Percentiles rank a stretch among this genome's conserved stretches.
Conservation (phyloP, 371 early-diverging fungal species). For the Syncephalastrum contaminatum region DNA sequence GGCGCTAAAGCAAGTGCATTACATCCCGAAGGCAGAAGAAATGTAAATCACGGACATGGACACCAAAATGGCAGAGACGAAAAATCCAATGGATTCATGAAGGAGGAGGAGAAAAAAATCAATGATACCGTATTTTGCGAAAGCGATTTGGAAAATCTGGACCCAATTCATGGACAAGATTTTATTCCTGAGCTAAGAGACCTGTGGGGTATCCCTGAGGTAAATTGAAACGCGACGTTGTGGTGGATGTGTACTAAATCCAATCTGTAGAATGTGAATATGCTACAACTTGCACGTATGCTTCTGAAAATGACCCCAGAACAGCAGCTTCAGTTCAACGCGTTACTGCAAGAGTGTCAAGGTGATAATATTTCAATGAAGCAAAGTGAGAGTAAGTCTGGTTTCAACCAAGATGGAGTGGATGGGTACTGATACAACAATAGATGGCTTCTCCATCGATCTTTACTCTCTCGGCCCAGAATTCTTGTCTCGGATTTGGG, state of each 20-base stretch:
- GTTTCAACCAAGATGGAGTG: not conserved
- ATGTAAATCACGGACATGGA: constrained; percentile 8
- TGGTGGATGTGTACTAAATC: not conserved
- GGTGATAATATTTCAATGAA: constrained; percentile 23
- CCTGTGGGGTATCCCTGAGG: constrained; percentile 47
- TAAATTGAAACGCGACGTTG: constrained; percentile 7
- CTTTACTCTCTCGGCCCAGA: constrained; percentile 45
- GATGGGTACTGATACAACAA: not conserved
- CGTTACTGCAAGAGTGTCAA: constrained; percentile 24
- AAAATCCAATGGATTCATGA: not conserved
- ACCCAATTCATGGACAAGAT: constrained; percentile 31
- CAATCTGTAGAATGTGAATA: constrained; percentile 28
- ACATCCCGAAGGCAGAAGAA: not conserved
- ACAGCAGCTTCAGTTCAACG: constrained; percentile 28
- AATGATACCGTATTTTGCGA: constrained; percentile 36
- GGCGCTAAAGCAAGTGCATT: no score
- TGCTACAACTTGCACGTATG: constrained; percentile 37
- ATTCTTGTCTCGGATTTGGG: constrained; percentile 34
- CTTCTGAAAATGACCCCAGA: constrained; percentile 24
- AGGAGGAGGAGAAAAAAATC: not conserved
- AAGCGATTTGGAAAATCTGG: constrained; percentile 30
- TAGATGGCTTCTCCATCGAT: constrained; percentile 44
- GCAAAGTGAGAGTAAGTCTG: constrained; percentile 29
- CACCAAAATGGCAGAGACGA: not conserved
- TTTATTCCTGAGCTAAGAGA: constrained; percentile 23